Conservation (phyloP, 768 basidiomycete genomes). For the Termitomyces sp. region DNA sequence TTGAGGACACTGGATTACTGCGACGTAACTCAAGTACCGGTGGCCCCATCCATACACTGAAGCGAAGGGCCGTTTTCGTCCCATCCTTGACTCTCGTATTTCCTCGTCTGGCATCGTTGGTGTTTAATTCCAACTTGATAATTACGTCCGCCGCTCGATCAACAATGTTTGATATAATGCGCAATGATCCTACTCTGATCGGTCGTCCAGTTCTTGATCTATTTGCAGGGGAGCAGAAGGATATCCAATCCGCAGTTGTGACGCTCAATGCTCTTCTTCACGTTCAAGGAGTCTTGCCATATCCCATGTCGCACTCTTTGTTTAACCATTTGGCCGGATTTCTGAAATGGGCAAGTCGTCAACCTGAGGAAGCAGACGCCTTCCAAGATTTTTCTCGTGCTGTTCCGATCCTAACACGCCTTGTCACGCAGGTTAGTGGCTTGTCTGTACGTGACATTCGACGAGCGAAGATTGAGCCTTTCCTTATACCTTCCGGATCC, state of each 20-base stretch:
- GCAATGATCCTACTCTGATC: conserved; percentile 68
- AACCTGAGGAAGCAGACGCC: conserved; percentile 34
- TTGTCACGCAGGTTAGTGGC: conserved; percentile 62
- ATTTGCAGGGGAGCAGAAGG: conserved; percentile 44
- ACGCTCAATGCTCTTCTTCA: conserved; percentile 55
- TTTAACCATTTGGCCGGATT: conserved; percentile 71
- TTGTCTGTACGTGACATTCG: conserved; percentile 69
- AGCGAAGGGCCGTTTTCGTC: conserved; percentile 64
- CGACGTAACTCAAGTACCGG: conserved; percentile 55
- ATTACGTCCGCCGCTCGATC: conserved; percentile 54
- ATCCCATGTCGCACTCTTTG: conserved; percentile 55
- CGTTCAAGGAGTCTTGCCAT: conserved; percentile 50
- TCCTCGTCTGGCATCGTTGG: conserved; percentile 44
- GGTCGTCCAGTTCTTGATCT: conserved; percentile 57
- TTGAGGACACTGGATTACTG: conserved; percentile 31
- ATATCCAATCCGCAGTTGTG: conserved; percentile 40
- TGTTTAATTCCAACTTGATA: conserved; percentile 44
- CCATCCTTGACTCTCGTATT: conserved; percentile 52
- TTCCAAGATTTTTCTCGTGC: conserved; percentile 48
- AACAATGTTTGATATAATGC: conserved; percentile 59
- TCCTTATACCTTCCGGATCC: conserved; percentile 64
- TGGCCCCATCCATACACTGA: conserved; percentile 37
- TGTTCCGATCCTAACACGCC: conserved; percentile 51
- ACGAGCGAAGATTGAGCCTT: conserved; percentile 63
- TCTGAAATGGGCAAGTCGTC: conserved; percentile 46